Evolutionary conservation across 176 grass and related monocot species (phyloP), one percentile per base, ranked within the genome.

Genomic region (Paspalum vaginatum): DNA sequence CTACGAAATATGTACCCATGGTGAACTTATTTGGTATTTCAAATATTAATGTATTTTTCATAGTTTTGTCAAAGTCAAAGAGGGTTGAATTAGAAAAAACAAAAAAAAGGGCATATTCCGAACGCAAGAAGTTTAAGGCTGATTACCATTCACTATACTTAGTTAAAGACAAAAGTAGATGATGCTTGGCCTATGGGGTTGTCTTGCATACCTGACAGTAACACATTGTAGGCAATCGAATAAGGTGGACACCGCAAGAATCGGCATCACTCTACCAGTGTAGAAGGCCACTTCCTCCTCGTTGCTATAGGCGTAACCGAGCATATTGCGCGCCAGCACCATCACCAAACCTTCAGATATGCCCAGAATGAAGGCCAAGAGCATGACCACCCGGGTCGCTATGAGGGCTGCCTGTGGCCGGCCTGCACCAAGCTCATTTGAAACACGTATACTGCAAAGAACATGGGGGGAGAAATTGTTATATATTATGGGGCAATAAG

Each of bases 351-450:
- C 92, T 25, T 87, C 71, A 10, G 80, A 11, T 7, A 84, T 11
- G 16, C 86, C 86, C 32, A 68, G 74, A 52, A 62, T 14, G 5
- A 89, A 52, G 9, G 74, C 83, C 26, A 92, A 22, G 62, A 81
- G 80, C 21, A 93, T 56, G 49, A 89, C 91, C 0, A 89, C 87
- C 39, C 21, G 65, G 5, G 81, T 84, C 1, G 91, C 87, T 47
- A 93, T 65, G 6, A 73, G 76, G 6, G 87, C 91, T n/a, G 37
- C 70, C 66, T 74, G 52, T 2, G 80, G 87, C 15, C 17, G 69
- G 6, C 84, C 91, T 20, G 91, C 91, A 13, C 91, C 91, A 38
- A 93, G 91, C 70, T 93, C 91, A 60, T 93, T 93, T 49, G 87
- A 93, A 9, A 87, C 87, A 11, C 91, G 70, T 6, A 88, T 89